A percentile compares a stretch with the other conserved stretches of the same genome.
phyloP scores from a whole-genome alignment of 371 early-diverging fungal genomes.

The Mortierella sp. region DNA sequence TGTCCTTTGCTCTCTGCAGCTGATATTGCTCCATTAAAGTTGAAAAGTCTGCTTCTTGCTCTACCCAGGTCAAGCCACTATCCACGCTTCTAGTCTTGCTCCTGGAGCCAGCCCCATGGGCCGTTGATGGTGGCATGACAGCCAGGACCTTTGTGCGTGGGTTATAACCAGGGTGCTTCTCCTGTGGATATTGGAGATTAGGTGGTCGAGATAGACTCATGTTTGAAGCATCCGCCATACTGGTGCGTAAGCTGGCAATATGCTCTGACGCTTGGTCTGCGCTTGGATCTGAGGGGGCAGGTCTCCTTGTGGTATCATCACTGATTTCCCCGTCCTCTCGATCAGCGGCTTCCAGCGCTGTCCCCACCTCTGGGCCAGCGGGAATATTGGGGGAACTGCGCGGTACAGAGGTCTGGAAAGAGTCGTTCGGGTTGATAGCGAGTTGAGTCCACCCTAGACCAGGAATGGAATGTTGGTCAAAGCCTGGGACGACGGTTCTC shows the following conservation, averaged over 20 bases:
- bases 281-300: background rate
- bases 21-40: slow-evolving; percentile 33
- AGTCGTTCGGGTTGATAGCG: too few relatives aligned
- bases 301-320: background rate
- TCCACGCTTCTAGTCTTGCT: slow-evolving; percentile 4
- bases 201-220: too few relatives aligned
- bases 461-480: too few relatives aligned
- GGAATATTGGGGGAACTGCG: too few relatives aligned
- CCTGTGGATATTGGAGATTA: background rate
- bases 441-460: too few relatives aligned
- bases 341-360: slow-evolving; percentile 2
- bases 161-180: background rate
- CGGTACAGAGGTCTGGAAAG: background rate
- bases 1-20: slow-evolving; percentile 22
- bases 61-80: background rate
- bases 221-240: too few relatives aligned
- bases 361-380: background rate
- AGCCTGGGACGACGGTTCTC: too few relatives aligned
- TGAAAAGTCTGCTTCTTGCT: slow-evolving; percentile 15
- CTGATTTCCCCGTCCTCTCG: slow-evolving; percentile 46
- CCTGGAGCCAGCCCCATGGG: background rate
- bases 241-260: background rate
- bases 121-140: background rate
- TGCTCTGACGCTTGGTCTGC: background rate
- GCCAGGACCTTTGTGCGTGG: background rate